Evolutionary conservation across 257 asterid genomes (phyloP), one percentile per base, ranked within the genome.

Genomic region (Fraxinus quadrangulata): DNA sequence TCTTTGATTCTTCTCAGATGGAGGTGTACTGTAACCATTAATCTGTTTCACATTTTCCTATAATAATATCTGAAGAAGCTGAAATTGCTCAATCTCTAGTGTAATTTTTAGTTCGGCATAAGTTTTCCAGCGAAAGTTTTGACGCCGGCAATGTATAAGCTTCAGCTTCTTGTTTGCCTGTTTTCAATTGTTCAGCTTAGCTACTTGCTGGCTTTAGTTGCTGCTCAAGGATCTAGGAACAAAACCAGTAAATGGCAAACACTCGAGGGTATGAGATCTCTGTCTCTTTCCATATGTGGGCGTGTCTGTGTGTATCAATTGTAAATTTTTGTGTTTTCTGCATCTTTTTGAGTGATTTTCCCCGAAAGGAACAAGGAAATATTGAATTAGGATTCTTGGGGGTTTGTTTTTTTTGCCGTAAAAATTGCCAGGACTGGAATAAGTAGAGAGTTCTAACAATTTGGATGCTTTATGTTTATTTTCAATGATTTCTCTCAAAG

Each of bases 111-210:
- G 69, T 30, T 63, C 36, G 12, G 72, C 65, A 40, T 17, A 51
- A 49, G 47, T 17, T 73, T 10, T 19, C 75, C 66, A 77, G 80
- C 26, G 74, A 24, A 61, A 74, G 28, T 45, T 67, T 63, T 67
- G 80, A 54, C 75, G 86, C 84, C 83, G 82, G 87, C 75, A 83
- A 92, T 91, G 96, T 89, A 88, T 90, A 86, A 87, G 82, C 83
- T 88, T 84, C 87, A 78, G 56, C 71, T 81, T n/a, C 78, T 81
- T 45, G 66, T 81, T 45, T 47, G 84, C 65, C 75, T 81, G 30
- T 26, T 81, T 17, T 74, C 72, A 12, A 30, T 70, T 78, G 61
- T 88, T 39, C 86, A 89, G 80, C 84, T 87, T 76, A 86, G 85
- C 81, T 84, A 84, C 3, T 80, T 81, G 33, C 84, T 69, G 63